A percentile compares a stretch with the other conserved stretches of the same genome.
Evolutionary conservation across 345 rosid genomes (phyloP).

Genomic region (Lumnitzera littorea): DNA sequence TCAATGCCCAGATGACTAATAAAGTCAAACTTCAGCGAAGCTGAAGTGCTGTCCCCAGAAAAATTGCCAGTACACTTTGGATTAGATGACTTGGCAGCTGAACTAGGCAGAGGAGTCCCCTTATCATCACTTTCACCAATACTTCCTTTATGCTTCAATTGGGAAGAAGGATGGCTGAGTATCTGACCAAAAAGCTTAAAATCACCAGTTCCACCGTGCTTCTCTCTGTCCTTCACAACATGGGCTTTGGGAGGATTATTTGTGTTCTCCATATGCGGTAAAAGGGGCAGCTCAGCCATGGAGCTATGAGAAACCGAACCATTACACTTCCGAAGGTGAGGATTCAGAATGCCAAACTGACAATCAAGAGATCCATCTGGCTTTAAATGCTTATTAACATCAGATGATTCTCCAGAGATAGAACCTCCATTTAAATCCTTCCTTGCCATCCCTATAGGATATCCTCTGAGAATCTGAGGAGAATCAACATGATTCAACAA

Average conservation of each 20-base stretch:
- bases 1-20: conserved; percentile 38
- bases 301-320: conserved; percentile 20
- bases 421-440: conserved; percentile 42
- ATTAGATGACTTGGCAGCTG: conserved; percentile 29
- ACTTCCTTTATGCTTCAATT: conserved; percentile 12
- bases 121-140: conserved; percentile 31
- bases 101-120: conserved; percentile 22
- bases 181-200: conserved; percentile 84
- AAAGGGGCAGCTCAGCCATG: conserved; percentile 30
- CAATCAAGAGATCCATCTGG: conserved; percentile 16
- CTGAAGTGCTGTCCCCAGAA: conserved; percentile 17
- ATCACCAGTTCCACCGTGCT: conserved; percentile 53
- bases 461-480: conserved; percentile 36
- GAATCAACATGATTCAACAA: conserved; percentile 19
- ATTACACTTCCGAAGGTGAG: conserved; percentile 50
- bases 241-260: conserved; percentile 28
- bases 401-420: conserved; percentile 26
- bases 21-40: conserved; percentile 36
- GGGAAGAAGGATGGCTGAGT: conserved; percentile 36
- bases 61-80: conserved; percentile 30
- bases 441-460: conserved; percentile 29
- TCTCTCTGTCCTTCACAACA: conserved; percentile 36
- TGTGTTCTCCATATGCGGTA: conserved; percentile 24
- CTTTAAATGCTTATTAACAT: conserved; percentile 24
- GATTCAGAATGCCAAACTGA: conserved; percentile 24